These are phyloP conservation scores for Pseudocohnilembus persalinus DNA, from an alignment of 169 alveolate species.

Conservation along the genomic window DNA sequence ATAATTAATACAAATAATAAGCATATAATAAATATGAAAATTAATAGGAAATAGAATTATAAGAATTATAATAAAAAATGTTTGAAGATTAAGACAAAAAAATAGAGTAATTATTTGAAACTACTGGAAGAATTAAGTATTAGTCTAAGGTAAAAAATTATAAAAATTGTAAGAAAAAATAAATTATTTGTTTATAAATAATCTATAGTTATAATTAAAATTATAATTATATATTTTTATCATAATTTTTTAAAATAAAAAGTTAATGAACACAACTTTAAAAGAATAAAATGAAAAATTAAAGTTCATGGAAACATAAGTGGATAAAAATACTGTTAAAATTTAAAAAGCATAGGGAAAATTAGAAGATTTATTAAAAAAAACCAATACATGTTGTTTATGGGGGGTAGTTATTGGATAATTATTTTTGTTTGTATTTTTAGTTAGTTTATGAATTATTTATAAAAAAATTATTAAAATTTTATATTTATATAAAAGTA, in stretches of 20 bases:
- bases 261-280: background rate
- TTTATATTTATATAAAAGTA: no score
- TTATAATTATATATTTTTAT: no score
- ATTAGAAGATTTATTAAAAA: background rate
- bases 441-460: background rate
- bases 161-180: no score
- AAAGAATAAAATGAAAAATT: background rate
- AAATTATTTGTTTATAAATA: no score
- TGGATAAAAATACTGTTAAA: background rate
- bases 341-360: background rate
- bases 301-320: background rate
- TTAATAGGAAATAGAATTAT: background rate
- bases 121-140: background rate
- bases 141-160: background rate
- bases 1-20: no score
- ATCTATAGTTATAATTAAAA: no score
- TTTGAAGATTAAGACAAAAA: background rate
- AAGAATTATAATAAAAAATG: no score
- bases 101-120: background rate
- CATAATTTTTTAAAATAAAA: no score
- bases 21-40: no score
- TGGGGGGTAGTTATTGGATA: background rate
- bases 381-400: background rate
- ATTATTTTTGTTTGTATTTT: background rate
- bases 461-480: no score